Evolutionary conservation across 352 stramenopile species (phyloP), one percentile per base, ranked within the genome.

Genomic region (Globisporangium camurandrum): DNA sequence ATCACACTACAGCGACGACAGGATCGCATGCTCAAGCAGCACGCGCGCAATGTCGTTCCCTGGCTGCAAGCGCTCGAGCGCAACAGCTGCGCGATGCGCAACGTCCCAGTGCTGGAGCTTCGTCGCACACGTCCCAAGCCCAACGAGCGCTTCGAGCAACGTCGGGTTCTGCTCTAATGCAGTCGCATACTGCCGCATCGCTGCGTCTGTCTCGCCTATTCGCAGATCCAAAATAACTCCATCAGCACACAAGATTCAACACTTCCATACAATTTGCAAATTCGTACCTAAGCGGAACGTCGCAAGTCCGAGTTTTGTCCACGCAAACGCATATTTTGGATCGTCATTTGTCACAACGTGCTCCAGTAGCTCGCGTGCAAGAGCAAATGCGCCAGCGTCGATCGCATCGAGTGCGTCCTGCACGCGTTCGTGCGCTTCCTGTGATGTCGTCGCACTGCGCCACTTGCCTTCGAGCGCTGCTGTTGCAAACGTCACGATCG

Each of bases 271-370:
- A 27, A 0, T 12, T 4, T 34, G 3, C 30, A 34, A 34, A 69
- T n/a, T n/a, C 57, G 22, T 12, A 88, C 76, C 71, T 31, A 63
- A 62, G 30, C 74, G 69, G 24, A 89, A 76, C 51, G 85, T 66
- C 1, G 78, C 64, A 41, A 70, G 74, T 22, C 64, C 83, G n/a
- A 92, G 68, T 43, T 92, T 93, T 50, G 68, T 76, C 75, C 79
- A 86, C 0, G 70, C 83, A 54, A 83, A 87, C 10, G 75, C 79
- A 31, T 77, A 93, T 16, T 68, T 46, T 0, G 77, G 66, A 33
- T 71, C 73, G 1, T 66, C 57, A 0, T 59, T 41, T 3, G 71
- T 52, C 3, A 88, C 67, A 0, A 91, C 51, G 22, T 66, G 42
- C 3, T 74, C 22, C 22, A 93, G 56, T 36, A 74, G 59, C 20